Evolutionary conservation across 345 rosid species (phyloP).

Genomic region (Eucalyptus cloeziana): DNA sequence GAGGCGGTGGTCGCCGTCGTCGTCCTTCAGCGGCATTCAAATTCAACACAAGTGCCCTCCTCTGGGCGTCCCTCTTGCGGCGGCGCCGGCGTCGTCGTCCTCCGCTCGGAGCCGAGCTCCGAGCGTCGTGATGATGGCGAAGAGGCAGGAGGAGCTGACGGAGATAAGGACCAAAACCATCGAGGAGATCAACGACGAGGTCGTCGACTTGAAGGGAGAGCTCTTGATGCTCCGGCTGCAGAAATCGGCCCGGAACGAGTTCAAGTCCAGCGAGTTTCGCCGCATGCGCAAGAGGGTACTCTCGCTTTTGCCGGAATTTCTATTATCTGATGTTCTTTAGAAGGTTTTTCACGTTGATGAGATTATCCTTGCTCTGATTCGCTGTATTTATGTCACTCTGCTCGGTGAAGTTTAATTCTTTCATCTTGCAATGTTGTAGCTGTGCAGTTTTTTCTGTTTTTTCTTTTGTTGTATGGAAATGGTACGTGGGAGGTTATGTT

Average conservation of each 20-base stretch:
- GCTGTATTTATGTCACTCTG: neutral
- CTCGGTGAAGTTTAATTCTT: neutral
- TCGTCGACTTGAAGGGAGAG: constrained; percentile 86
- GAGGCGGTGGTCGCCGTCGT: neutral
- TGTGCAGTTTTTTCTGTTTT: neutral
- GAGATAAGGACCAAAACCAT: constrained; percentile 62
- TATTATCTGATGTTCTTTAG: neutral
- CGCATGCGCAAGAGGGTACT: constrained; percentile 78
- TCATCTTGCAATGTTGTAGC: neutral
- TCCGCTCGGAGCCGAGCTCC: neutral
- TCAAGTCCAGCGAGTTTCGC: constrained; percentile 82
- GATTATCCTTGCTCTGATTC: neutral
- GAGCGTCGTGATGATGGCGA: constrained; percentile 67
- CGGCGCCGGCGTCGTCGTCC: neutral
- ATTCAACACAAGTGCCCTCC: constrained; percentile 21
- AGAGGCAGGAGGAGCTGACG: constrained; percentile 67
- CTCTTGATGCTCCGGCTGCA: constrained; percentile 84
- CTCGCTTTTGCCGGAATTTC: neutral
- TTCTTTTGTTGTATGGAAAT: neutral
- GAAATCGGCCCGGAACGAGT: constrained; percentile 79
- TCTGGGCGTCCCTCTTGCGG: neutral
- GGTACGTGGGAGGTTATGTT: neutral
- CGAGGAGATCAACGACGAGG: constrained; percentile 76
- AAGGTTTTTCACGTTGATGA: neutral
- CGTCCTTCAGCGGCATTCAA: constrained; percentile 42